Conservation (phyloP, 2,329 filamentous ascomycete species). For the Curvularia eragrostidis region DNA sequence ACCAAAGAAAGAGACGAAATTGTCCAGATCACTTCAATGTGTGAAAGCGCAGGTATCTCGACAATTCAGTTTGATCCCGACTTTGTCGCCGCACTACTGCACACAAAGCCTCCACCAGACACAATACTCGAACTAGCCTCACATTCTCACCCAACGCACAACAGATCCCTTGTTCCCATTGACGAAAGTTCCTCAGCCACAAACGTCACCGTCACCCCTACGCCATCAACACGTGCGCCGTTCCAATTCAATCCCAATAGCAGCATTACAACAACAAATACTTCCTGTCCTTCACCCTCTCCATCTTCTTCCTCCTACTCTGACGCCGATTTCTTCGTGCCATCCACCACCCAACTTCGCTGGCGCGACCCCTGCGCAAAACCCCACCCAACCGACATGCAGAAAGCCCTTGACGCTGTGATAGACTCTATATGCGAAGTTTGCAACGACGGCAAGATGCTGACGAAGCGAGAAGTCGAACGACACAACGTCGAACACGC, state of each 20-base stretch:
- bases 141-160: no score
- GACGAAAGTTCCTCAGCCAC: conserved; percentile 3
- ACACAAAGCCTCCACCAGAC: conserved; percentile 9
- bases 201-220: not conserved
- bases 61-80: conserved; percentile 37
- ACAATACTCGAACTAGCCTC: not conserved
- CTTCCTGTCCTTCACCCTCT: not conserved
- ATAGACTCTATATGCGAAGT: conserved; percentile 29
- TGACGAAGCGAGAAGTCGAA: conserved; percentile 35
- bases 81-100: conserved; percentile 36
- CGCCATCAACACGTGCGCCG: conserved; percentile 4
- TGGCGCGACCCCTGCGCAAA: conserved; percentile 28
- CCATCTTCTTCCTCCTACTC: not conserved
- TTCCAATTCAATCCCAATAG: conserved; percentile 29
- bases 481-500: conserved; percentile 37
- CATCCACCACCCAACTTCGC: conserved; percentile 36
- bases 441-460: conserved; percentile 31
- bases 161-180: not conserved
- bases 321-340: conserved; percentile 26
- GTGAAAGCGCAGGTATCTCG: conserved; percentile 25
- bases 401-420: conserved; percentile 21
- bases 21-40: conserved; percentile 26
- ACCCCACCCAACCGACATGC: conserved; percentile 17
- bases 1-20: conserved; percentile 35
- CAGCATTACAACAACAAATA: not conserved